Percentiles rank a stretch among this genome's conserved stretches.
These are phyloP conservation scores for Thuidium tamariscinum DNA, from an alignment of 225 moss, liverwort and hornwort genomes.

Conservation along the genomic window DNA sequence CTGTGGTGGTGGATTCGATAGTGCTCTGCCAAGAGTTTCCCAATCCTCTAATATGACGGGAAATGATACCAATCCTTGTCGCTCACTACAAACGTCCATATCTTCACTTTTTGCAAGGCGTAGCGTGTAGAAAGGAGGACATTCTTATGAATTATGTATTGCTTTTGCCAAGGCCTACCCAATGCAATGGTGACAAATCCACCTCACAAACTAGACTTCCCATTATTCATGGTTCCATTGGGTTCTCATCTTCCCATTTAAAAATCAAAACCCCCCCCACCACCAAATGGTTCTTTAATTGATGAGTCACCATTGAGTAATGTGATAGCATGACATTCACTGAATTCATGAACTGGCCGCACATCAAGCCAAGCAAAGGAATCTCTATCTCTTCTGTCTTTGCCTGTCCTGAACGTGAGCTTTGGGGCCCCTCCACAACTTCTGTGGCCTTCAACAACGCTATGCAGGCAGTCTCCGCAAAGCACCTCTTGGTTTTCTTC, in stretches of 20 bases:
- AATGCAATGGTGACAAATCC: background rate
- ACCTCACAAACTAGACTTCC: rapidly evolving
- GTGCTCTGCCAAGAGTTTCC: rapidly evolving
- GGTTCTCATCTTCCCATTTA: background rate
- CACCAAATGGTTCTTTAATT: background rate
- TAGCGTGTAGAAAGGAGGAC: background rate
- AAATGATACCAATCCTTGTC: too few relatives aligned
- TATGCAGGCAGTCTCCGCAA: background rate
- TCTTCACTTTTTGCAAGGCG: background rate
- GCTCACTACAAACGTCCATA: rapidly evolving
- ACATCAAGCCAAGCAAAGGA: background rate
- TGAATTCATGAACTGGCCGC: too few relatives aligned
- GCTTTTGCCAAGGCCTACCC: rapidly evolving
- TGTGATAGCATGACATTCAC: background rate
- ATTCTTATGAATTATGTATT: rapidly evolving
- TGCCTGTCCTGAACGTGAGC: too few relatives aligned
- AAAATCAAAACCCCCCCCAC: too few relatives aligned
- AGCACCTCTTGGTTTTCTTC: background rate
- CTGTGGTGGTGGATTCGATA: background rate
- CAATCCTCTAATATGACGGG: rapidly evolving
- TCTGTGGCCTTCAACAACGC: background rate
- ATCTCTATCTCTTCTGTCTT: background rate
- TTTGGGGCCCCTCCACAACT: background rate
- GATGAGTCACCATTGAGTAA: background rate
- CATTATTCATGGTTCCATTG: background rate